phyloP scores from a whole-genome alignment of 2,329 filamentous ascomycete species.

The Ceratocystis cubensis region DNA sequence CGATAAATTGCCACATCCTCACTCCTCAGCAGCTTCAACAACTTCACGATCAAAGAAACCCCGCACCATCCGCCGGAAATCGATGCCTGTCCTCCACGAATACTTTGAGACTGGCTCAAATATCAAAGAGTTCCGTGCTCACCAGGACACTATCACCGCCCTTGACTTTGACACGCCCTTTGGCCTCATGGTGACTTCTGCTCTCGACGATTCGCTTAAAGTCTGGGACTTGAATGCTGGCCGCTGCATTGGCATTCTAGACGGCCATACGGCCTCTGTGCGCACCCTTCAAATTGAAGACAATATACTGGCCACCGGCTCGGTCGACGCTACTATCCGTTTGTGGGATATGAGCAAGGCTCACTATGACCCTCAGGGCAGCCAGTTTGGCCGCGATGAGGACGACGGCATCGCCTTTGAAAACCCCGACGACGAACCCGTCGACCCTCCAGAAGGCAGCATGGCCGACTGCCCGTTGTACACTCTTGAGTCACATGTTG shows the following conservation, averaged over 20 bases:
- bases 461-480: slow-evolving; percentile 86
- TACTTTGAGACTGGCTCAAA: slow-evolving; percentile 81
- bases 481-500: slow-evolving; percentile 78
- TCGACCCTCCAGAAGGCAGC: slow-evolving; percentile 62
- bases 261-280: slow-evolving; percentile 91
- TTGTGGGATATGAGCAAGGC: slow-evolving; percentile 90
- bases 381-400: slow-evolving; percentile 45
- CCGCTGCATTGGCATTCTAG: slow-evolving; percentile 77
- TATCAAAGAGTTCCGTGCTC: slow-evolving; percentile 80
- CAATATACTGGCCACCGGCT: slow-evolving; percentile 87
- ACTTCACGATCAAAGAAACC: slow-evolving; percentile 39
- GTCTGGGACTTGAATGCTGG: slow-evolving; percentile 96
- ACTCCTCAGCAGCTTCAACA: slow-evolving; percentile 35
- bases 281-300: slow-evolving; percentile 87
- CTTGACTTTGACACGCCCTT: slow-evolving; percentile 97
- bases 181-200: slow-evolving; percentile 83
- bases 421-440: slow-evolving; percentile 52
- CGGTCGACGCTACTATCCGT: slow-evolving; percentile 84
- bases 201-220: slow-evolving; percentile 81
- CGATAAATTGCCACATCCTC: slow-evolving; percentile 60
- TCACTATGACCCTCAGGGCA: slow-evolving; percentile 61
- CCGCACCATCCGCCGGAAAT: slow-evolving; percentile 56
- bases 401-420: slow-evolving; percentile 60
- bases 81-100: slow-evolving; percentile 90
- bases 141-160: slow-evolving; percentile 76